Evolutionary conservation across 257 asterid genomes (phyloP).

Genomic region (Solanum etuberosum): DNA sequence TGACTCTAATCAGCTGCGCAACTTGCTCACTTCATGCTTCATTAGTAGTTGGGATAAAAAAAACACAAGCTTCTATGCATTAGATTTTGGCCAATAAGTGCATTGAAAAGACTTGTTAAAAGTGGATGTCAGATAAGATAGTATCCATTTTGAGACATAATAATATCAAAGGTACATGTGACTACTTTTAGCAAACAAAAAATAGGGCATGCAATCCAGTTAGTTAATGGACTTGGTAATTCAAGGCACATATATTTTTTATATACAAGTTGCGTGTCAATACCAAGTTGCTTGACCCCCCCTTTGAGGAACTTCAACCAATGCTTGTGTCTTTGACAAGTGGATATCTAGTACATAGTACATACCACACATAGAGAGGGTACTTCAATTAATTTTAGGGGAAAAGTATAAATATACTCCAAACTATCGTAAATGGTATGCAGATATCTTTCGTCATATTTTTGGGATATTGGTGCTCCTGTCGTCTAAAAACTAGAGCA

Average conservation of each 20-base stretch:
- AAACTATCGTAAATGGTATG: too few species aligned
- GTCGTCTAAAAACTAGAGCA: too few species aligned
- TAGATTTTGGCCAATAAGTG: not conserved
- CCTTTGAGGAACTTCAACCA: not conserved
- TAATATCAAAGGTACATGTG: not conserved
- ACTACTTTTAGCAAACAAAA: not conserved
- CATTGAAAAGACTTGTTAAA: not conserved
- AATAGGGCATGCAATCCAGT: not conserved
- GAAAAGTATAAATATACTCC: too few species aligned
- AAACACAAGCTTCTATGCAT: not conserved
- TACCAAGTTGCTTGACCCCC: not conserved
- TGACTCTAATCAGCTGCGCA: not conserved
- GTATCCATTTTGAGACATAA: not conserved
- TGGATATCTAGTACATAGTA: not conserved
- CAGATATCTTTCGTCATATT: fast-evolving
- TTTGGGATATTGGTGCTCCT: not conserved
- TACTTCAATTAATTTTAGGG: not conserved
- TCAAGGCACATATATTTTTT: not conserved
- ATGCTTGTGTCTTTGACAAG: not conserved
- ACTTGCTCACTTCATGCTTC: not conserved
- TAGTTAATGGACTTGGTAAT: not conserved
- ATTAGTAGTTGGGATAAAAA: not conserved
- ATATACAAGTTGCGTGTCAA: not conserved
- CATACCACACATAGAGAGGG: not conserved
- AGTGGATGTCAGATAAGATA: not conserved